Percentiles rank a stretch among this genome's conserved stretches.
Conservation (phyloP, 441 rosid genomes). For the Euphorbia schlechtendalii region DNA sequence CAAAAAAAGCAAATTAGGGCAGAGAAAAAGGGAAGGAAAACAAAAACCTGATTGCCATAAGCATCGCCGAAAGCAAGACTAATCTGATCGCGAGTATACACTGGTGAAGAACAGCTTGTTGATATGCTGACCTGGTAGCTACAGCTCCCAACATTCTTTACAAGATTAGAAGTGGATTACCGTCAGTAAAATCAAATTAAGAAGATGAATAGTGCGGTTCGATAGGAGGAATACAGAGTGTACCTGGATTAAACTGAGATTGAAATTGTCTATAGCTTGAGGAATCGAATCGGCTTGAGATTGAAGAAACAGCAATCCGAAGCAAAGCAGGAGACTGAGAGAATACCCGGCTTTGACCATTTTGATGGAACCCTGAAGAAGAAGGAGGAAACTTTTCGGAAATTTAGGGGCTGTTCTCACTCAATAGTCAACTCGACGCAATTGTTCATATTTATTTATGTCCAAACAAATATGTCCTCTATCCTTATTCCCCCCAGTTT, state of each 20-base stretch:
- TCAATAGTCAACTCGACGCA: too few species aligned
- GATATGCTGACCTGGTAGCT: constrained; percentile 46
- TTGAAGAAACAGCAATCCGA: constrained; percentile 17
- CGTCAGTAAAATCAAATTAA: neutral
- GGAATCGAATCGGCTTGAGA: constrained; percentile 35
- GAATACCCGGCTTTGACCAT: constrained; percentile 6
- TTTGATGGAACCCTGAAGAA: neutral
- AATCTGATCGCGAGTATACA: constrained; percentile 62
- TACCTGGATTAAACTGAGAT: constrained; percentile 46
- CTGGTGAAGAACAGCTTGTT: constrained; percentile 67
- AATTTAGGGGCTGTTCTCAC: neutral
- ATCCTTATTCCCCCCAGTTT: too few species aligned
- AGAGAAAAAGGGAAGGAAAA: too few species aligned
- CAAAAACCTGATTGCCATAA: constrained; percentile 69
- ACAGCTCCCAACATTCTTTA: constrained; percentile 49
- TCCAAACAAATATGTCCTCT: neutral
- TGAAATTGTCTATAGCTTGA: constrained; percentile 40
- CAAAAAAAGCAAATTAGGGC: too few species aligned
- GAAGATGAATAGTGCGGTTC: neutral
- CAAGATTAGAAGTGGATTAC: neutral
- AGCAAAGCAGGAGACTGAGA: constrained; percentile 22
- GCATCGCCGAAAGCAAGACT: constrained; percentile 76
- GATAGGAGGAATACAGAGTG: too few species aligned
- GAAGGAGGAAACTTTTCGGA: neutral
- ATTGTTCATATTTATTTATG: neutral